Conservation (phyloP, 176 grass and related monocot genomes). For the Hyparrhenia diplandra region DNA sequence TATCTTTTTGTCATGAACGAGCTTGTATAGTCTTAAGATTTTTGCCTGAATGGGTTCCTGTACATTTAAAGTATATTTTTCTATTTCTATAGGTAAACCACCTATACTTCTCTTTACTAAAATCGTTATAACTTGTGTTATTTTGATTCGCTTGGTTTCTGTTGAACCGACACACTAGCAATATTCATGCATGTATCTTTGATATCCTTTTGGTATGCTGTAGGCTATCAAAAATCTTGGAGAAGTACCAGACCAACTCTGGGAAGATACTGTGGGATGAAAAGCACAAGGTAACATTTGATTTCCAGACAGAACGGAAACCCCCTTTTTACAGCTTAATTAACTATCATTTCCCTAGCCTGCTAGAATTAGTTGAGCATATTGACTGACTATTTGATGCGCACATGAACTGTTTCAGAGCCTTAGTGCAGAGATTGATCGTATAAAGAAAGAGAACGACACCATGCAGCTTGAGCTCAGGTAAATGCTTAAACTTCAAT, state of each 20-base stretch:
- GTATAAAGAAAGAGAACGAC: slow-evolving; percentile 94
- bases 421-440: slow-evolving; percentile 81
- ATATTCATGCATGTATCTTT: background rate
- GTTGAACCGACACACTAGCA: background rate
- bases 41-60: background rate
- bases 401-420: slow-evolving; percentile 43
- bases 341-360: background rate
- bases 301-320: background rate
- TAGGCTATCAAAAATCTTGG: slow-evolving; percentile 73
- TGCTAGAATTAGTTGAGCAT: background rate
- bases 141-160: background rate
- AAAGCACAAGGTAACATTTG: slow-evolving; percentile 68
- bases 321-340: background rate
- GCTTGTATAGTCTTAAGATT: slow-evolving; percentile 1
- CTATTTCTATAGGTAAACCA: background rate
- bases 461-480: slow-evolving; percentile 97
- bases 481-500: slow-evolving; percentile 10
- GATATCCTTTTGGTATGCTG: too few relatives aligned
- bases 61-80: background rate
- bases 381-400: slow-evolving; percentile 2
- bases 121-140: background rate
- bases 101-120: too few relatives aligned
- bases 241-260: slow-evolving; percentile 89
- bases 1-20: background rate
- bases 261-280: slow-evolving; percentile 87